A percentile compares a stretch with the other conserved stretches of the same genome.
Evolutionary conservation across 805 yeast genomes (phyloP).

Genomic region (Wickerhamiella cacticola): DNA sequence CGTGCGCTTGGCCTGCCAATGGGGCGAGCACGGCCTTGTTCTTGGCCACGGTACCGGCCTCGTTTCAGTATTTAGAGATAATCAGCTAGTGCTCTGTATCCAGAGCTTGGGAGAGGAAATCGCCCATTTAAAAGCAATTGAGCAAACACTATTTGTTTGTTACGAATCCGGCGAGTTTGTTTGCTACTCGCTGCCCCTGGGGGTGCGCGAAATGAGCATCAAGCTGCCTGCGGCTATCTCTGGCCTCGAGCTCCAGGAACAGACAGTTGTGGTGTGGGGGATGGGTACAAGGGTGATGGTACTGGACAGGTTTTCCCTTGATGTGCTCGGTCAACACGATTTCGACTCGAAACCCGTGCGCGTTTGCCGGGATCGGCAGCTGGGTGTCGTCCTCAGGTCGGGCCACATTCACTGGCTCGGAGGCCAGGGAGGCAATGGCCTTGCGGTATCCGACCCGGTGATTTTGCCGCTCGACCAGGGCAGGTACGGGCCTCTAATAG

Average conservation of each 20-base stretch:
- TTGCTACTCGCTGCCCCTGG: conserved; percentile 8
- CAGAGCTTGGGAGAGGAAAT: conserved; percentile 6
- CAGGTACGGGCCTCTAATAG: neutral
- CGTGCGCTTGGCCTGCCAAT: neutral
- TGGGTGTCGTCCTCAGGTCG: conserved; percentile 7
- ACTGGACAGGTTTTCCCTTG: conserved; percentile 10
- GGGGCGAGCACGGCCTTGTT: conserved; percentile 3
- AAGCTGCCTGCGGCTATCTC: neutral
- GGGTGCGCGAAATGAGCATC: conserved; percentile 5
- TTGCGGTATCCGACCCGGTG: neutral
- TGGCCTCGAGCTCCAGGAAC: conserved; percentile 6
- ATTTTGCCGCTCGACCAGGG: neutral
- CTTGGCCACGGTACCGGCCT: conserved; percentile 12
- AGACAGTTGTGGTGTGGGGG: conserved; percentile 10
- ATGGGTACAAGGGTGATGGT: neutral
- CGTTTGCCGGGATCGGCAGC: neutral
- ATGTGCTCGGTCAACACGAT: neutral
- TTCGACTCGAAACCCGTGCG: conserved; percentile 12
- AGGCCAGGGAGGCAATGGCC: too few relatives aligned
- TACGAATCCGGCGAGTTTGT: conserved; percentile 7
- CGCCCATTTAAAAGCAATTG: neutral
- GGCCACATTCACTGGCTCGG: conserved; percentile 11
- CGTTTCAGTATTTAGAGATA: neutral
- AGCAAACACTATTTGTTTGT: conserved; percentile 3
- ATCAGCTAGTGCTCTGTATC: neutral